Percentiles rank a stretch among this genome's conserved stretches.
These are phyloP conservation scores for Tolypocladium cylindrosporum DNA, from an alignment of 2,329 filamentous ascomycete species.

Conservation along the genomic window DNA sequence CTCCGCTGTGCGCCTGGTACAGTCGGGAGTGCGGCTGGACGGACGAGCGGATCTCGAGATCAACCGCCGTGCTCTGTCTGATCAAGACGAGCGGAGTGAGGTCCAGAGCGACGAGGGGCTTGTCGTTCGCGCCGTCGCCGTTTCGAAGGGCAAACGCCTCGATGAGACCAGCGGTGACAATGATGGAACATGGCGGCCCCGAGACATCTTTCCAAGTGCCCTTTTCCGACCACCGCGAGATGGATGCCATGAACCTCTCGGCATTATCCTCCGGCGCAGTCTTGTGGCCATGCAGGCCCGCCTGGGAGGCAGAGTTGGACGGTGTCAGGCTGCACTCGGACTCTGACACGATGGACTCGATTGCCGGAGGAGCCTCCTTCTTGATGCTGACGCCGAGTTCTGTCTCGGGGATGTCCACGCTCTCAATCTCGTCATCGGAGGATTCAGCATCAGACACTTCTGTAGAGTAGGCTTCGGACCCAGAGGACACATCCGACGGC, in stretches of 20 bases:
- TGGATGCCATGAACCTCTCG: constrained; percentile 39
- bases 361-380: constrained; percentile 17
- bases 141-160: constrained; percentile 39
- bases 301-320: constrained; percentile 75
- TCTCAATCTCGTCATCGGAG: constrained; percentile 48
- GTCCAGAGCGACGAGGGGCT: constrained; percentile 60
- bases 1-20: constrained; percentile 47
- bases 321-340: constrained; percentile 58
- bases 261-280: constrained; percentile 28
- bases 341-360: constrained; percentile 33
- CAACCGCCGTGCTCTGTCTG: constrained; percentile 80
- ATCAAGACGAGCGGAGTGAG: constrained; percentile 87
- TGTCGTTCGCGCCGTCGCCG: constrained; percentile 21
- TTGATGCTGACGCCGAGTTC: constrained; percentile 48
- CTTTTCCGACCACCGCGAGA: constrained; percentile 54
- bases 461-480: constrained; percentile 40
- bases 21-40: constrained; percentile 64
- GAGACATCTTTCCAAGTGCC: constrained; percentile 51
- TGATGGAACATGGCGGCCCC: constrained; percentile 40
- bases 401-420: constrained; percentile 48
- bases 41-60: constrained; percentile 87
- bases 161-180: constrained; percentile 48
- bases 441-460: constrained; percentile 39
- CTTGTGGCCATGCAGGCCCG: constrained; percentile 41
- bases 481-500: constrained; percentile 61